Evolutionary conservation across 2,329 filamentous ascomycete species (phyloP).

Genomic region (Xenosphaeropsis pyriputrescens): DNA sequence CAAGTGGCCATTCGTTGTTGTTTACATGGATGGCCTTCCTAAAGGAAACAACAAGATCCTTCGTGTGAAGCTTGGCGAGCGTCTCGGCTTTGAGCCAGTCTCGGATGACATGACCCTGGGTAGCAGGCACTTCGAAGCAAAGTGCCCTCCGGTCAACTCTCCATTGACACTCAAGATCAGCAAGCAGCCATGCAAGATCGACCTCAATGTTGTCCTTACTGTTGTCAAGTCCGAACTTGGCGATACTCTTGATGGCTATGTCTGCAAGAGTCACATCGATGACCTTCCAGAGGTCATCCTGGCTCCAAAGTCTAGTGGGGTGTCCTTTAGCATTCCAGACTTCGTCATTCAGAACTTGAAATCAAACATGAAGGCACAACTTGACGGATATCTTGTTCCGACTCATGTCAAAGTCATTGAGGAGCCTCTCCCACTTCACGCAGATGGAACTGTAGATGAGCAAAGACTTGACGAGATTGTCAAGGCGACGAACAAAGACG

Average conservation of each 20-base stretch:
- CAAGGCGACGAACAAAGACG: neutral
- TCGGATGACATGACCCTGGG: conserved; percentile 28
- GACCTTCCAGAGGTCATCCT: neutral
- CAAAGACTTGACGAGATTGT: conserved; percentile 5
- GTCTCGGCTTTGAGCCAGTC: conserved; percentile 27
- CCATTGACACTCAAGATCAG: conserved; percentile 26
- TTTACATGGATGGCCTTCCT: conserved; percentile 39
- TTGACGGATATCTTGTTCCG: conserved; percentile 23
- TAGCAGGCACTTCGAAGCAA: conserved; percentile 31
- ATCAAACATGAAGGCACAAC: conserved; percentile 6
- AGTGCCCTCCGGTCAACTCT: conserved; percentile 31
- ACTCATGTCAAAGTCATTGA: conserved; percentile 19
- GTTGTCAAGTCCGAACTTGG: neutral
- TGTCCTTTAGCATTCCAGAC: neutral
- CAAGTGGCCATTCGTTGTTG: conserved; percentile 35
- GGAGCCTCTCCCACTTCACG: conserved; percentile 19
- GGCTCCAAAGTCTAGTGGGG: neutral
- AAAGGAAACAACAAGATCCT: conserved; percentile 43
- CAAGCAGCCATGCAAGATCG: conserved; percentile 18
- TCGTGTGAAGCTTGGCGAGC: conserved; percentile 33
- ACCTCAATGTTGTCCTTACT: conserved; percentile 12
- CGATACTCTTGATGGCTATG: neutral
- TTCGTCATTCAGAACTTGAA: conserved; percentile 3
- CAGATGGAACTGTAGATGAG: conserved; percentile 19
- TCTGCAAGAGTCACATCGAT: neutral